These are phyloP conservation scores for Umbelopsis ramanniana DNA, from an alignment of 192 early-diverging fungal genomes.

Conservation along the genomic window DNA sequence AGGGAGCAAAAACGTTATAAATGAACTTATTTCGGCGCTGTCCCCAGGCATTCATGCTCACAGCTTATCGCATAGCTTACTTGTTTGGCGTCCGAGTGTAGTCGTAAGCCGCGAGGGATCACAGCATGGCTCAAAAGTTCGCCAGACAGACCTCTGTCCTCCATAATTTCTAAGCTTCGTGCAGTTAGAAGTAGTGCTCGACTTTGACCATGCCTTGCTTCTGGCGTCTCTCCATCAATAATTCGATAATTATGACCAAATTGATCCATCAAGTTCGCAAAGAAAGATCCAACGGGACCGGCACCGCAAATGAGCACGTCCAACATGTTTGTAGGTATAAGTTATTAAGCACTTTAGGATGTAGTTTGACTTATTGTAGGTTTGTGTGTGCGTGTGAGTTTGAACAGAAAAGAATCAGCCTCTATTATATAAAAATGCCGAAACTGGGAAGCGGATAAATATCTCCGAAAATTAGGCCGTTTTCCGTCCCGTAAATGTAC, in stretches of 20 bases:
- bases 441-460: too few relatives aligned
- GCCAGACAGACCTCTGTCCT: conserved; percentile 11
- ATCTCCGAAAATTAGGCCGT: too few relatives aligned
- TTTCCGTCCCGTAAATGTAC: too few relatives aligned
- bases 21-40: too few relatives aligned
- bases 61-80: background rate
- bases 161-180: conserved; percentile 26
- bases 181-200: conserved; percentile 28
- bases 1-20: background rate
- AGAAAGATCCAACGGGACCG: conserved; percentile 30
- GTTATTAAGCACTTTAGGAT: too few relatives aligned
- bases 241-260: conserved; percentile 23
- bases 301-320: conserved; percentile 35
- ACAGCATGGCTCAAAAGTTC: background rate
- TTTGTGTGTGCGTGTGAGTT: too few relatives aligned
- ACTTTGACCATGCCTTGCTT: conserved; percentile 19
- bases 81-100: background rate
- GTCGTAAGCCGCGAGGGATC: background rate
- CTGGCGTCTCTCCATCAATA: conserved; percentile 5
- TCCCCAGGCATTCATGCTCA: too few relatives aligned
- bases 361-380: too few relatives aligned
- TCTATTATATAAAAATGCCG: too few relatives aligned
- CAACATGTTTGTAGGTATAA: background rate
- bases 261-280: conserved; percentile 26
- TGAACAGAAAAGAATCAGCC: too few relatives aligned